Base-by-base conservation (phyloP, 73 alveolate genomes). In the Tetrahymena thermophila region DNA sequence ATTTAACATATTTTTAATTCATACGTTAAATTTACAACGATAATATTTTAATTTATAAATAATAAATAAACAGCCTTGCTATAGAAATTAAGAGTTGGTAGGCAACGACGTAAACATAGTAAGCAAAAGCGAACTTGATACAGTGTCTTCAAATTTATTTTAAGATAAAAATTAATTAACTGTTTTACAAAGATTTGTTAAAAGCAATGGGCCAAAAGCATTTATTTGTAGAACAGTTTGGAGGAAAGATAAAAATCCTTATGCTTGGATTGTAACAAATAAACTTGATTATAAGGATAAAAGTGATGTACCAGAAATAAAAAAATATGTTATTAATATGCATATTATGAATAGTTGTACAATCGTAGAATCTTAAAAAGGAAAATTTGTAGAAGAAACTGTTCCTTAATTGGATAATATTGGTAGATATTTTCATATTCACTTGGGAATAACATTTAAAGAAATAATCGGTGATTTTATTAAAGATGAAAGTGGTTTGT, bases 201-300 rank as follows among this genome's bases (percentile, higher is more conserved):
- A 98, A 96, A 96, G 99, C 94, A 97, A 98, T 89, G 99, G 99
- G 17, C 99, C 99, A 34, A 97, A 97, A 94, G 99, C 99, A 15
- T 99, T 98, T 94, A 95, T 99, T 16, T 98, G 99, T 85, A 96
- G 99, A 94, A 97, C 98, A 19, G 98, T 98, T 43, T 98, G 98
- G 98, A 96, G 98, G 94, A 97, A 98, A 95, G 96, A 97, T 94
- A 98, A 98, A 93, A 98, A 98, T 84, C 97, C 99, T 34, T 95
- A 93, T 44, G 96, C 98, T 21, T 99, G 98, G 97, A 96, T 98
- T 25, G 98, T 99, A 43, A 97, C 99, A 13, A 98, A 98, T 96
- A 99, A 98, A 97, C 97, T 98, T 4, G 93, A 97, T 96, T 98
- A 95, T 93, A 56, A 96, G 40, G 99, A 98, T 94, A 97, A 94